Evolutionary conservation across 2,329 filamentous ascomycete genomes (phyloP).

Genomic region (Stagonosporopsis tanaceti): DNA sequence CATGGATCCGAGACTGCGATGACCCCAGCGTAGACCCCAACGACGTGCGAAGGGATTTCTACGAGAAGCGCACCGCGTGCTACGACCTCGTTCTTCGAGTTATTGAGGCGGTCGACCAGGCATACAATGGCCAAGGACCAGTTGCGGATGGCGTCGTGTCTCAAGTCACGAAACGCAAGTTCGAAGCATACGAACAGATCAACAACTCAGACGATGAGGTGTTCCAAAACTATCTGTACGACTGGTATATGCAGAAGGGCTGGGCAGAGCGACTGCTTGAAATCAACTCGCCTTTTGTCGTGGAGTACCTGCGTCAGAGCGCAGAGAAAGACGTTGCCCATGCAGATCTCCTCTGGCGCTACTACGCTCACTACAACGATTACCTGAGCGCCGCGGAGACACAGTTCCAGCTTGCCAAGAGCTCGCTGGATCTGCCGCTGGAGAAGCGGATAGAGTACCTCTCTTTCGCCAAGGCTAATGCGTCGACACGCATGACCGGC

Average conservation of each 20-base stretch:
- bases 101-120: conserved; percentile 77
- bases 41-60: conserved; percentile 74
- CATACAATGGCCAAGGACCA: conserved; percentile 73
- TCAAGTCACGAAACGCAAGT: conserved; percentile 76
- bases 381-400: conserved; percentile 90
- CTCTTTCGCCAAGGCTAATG: conserved; percentile 89
- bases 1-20: conserved; percentile 86
- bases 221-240: conserved; percentile 95
- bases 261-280: conserved; percentile 86
- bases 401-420: conserved; percentile 82
- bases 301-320: conserved; percentile 83
- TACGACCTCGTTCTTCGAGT: conserved; percentile 90
- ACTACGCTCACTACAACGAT: conserved; percentile 83
- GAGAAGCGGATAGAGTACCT: conserved; percentile 89
- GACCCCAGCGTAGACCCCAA: conserved; percentile 70
- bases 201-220: conserved; percentile 89
- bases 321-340: conserved; percentile 76
- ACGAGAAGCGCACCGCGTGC: conserved; percentile 75
- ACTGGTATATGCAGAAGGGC: conserved; percentile 90
- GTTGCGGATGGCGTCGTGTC: conserved; percentile 80
- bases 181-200: conserved; percentile 90
- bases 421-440: conserved; percentile 79
- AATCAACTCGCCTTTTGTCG: conserved; percentile 83
- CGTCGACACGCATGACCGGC: conserved; percentile 80
- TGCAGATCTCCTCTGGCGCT: conserved; percentile 91